Evolutionary conservation across 2,329 filamentous ascomycete genomes (phyloP).

Genomic region (Trichoderma aggressivum): DNA sequence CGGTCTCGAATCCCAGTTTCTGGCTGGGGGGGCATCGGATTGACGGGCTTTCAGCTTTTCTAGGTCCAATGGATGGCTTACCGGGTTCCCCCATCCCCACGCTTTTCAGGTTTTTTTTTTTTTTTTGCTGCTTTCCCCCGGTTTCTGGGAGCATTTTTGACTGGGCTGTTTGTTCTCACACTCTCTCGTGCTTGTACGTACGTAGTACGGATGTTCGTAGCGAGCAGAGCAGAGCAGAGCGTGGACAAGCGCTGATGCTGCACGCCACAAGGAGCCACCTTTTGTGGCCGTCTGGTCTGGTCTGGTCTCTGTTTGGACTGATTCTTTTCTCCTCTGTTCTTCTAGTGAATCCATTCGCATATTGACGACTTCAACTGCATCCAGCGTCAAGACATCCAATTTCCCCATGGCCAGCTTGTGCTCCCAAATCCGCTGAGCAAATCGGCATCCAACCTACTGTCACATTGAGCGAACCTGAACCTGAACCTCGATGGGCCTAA

Average conservation of each 20-base stretch:
- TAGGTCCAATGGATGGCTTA: no score
- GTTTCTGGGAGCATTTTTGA: no score
- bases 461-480: background rate
- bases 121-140: no score
- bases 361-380: background rate
- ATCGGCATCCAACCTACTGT: no score
- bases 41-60: no score
- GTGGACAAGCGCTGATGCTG: background rate
- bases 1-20: constrained; percentile 4
- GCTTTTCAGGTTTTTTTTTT: no score
- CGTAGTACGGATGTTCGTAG: no score
- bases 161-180: background rate
- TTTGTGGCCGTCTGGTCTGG: no score
- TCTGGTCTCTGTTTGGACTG: background rate
- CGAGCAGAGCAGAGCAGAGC: background rate
- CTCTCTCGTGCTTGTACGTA: no score
- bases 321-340: background rate
- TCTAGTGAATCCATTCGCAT: background rate
- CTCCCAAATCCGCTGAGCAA: no score
- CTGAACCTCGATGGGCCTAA: background rate
- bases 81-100: no score
- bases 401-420: no score
- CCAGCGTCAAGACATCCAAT: background rate
- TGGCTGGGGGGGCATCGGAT: background rate
- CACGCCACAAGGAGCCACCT: background rate